Evolutionary conservation across 345 rosid genomes (phyloP), one percentile per base, ranked within the genome.

Genomic region (Garcia nutans): DNA sequence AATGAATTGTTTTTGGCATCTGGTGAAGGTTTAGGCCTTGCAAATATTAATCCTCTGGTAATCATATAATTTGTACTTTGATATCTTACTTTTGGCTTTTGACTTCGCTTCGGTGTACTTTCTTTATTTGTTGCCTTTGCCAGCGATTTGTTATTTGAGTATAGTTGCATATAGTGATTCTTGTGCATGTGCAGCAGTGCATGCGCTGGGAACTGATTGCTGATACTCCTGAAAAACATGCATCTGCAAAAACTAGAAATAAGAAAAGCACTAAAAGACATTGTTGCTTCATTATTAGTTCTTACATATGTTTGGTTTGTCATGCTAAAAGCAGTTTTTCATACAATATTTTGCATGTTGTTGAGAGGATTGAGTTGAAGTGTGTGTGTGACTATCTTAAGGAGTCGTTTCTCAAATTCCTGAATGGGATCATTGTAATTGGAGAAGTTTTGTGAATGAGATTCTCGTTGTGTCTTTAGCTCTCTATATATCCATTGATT

Each of bases 1-100:
- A 92, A 96, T 75, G 99, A 96, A 83, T 69, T 96, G 73, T 84
- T 96, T 84, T 65, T 96, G 83, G 98, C 93, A 10, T 88, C 93
- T 0, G 99, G 99, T 76, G 89, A 90, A 77, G 99, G 98, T 68
- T 62, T 6, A 1, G 97, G 98, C 77, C 90, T 91, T 65, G 77
- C 88, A 68, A 87, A 89, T 85, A 44, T 85, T 79, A 96, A 91
- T 86, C 87, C 84, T 64, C 54, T 96, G 97, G 99, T 93, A 92
- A 92, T 64, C 77, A 73, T 72, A 42, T 62, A 45, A 49, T 71
- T 37, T 37, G 41, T 5, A 37, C 6, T 41, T 66, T 49, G n/a
- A n/a, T 70, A 12, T 23, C 31, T 60, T 22, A 31, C 41, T 67
- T 22, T 3, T 6, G 19, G 24, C 15, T 23, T n/a, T 44, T 64